Base-by-base conservation (phyloP, 108 stramenopile genomes). In the Pseudonitzschia delicatissima region DNA sequence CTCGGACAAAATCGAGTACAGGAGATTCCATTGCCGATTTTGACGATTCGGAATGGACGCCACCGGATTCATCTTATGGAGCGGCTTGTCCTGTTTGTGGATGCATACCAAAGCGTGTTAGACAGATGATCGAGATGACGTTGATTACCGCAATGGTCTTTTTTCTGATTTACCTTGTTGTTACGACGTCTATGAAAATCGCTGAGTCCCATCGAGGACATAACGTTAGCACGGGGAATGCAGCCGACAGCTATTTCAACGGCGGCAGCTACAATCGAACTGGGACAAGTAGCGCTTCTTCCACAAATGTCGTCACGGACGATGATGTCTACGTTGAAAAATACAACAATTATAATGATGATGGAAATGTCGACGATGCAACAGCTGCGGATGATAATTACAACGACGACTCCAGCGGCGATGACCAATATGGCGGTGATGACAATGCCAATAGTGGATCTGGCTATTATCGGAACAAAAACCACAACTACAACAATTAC, bases 81-180 rank as follows among this genome's bases (percentile, higher is more conserved):
- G 85, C 82, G 8, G 85, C 85, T 36, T 83, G 79, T 77, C 85
- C 85, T 8, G 77, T 83, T n/a, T 79, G 73, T 70, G 85, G 85
- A 27, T 87, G 77, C 40, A 74, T 87, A 51, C 82, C 85, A 31
- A 87, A 87, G 58, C 53, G 51, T 21, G 66, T 87, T 26, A 74
- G 85, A 63, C 63, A 70, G 33, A 36, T 70, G 70, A 79, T 87
- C 64, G 85, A 87, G 65, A 57, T 53, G 20, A 72, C 79, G 25
- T 50, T 87, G 32, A 78, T 87, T 27, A 61, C 57, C n/a, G 55
- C 53, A 3, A 62, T 76, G 57, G 52, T 85, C 4, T 35, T 82
- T 28, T 45, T 44, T 12, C 58, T 85, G 2, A 69, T 82, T 8
- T 81, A 71, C 27, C 23, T 85, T 42, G 40, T 85, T 3, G 71